A percentile compares a stretch with the other conserved stretches of the same genome.
Conservation (phyloP, 2,329 filamentous ascomycete species). For the Stachybotrys elegans region DNA sequence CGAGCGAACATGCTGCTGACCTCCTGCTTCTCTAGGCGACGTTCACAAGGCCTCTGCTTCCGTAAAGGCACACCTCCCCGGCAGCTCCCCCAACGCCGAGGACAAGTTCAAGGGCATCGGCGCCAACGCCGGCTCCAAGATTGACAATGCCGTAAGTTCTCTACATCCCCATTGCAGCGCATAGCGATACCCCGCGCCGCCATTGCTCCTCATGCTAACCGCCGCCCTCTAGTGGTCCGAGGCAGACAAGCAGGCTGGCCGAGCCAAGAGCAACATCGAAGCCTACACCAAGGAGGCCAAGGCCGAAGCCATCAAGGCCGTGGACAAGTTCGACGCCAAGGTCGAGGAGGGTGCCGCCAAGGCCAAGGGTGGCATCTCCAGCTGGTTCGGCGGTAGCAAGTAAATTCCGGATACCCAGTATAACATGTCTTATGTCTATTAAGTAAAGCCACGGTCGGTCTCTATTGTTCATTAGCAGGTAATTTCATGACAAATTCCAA, state of each 20-base stretch:
- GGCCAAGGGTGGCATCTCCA: slow-evolving; percentile 76
- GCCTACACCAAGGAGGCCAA: slow-evolving; percentile 58
- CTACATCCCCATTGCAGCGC: not conserved
- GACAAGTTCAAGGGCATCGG: slow-evolving; percentile 51
- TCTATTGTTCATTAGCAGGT: no score
- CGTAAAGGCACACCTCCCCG: slow-evolving; percentile 61
- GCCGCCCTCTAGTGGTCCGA: slow-evolving; percentile 36
- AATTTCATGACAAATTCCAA: no score
- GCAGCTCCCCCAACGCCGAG: slow-evolving; percentile 56
- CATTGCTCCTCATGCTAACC: slow-evolving; percentile 4
- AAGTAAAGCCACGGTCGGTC: no score
- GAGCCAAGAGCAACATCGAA: slow-evolving; percentile 56
- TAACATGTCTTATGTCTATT: no score
- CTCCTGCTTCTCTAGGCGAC: slow-evolving; percentile 57
- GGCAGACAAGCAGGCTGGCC: slow-evolving; percentile 56
- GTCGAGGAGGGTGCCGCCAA: slow-evolving; percentile 74
- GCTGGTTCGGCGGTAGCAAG: slow-evolving; percentile 71
- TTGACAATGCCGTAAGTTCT: slow-evolving; percentile 63
- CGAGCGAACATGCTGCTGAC: not conserved
- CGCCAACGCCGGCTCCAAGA: slow-evolving; percentile 52
- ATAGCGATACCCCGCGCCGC: not conserved
- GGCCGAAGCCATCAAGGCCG: slow-evolving; percentile 62
- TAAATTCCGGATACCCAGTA: slow-evolving; percentile 11
- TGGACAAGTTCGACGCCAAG: slow-evolving; percentile 78
- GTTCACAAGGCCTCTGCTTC: slow-evolving; percentile 63